These are phyloP conservation scores for Jacaranda copaia DNA, from an alignment of 257 asterid genomes.

Conservation along the genomic window DNA sequence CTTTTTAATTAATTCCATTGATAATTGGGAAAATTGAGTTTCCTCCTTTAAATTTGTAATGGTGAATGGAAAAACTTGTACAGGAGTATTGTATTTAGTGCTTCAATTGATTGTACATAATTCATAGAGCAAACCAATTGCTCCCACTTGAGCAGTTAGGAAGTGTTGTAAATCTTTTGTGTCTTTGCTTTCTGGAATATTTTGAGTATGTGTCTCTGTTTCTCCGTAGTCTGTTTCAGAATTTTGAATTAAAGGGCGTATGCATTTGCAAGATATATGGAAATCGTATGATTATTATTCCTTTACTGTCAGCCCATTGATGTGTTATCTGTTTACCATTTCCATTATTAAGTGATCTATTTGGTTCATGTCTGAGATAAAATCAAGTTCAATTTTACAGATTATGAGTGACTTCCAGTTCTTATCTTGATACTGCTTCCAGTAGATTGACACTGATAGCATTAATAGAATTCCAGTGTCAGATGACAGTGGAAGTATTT, in stretches of 20 bases:
- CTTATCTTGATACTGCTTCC: neutral
- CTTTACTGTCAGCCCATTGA: neutral
- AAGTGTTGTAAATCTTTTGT: neutral
- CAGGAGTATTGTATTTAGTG: neutral
- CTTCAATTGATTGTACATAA: slow-evolving; percentile 8
- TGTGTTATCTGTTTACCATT: neutral
- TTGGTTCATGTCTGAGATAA: neutral
- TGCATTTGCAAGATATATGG: neutral
- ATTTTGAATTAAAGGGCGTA: neutral
- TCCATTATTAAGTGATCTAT: neutral
- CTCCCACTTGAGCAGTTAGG: neutral
- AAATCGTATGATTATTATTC: neutral
- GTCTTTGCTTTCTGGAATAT: neutral
- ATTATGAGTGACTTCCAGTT: neutral
- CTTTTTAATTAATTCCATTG: neutral
- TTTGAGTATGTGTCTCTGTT: neutral
- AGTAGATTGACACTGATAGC: neutral
- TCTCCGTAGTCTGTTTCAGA: neutral
- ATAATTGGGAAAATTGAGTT: neutral
- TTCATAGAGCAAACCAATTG: neutral
- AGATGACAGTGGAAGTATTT: neutral
- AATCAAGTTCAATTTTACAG: neutral
- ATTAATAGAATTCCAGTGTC: neutral
- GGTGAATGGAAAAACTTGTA: neutral
- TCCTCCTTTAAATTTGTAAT: neutral